Evolutionary conservation across 306 rosid species (phyloP).

Genomic region (Gillenia trifoliata): DNA sequence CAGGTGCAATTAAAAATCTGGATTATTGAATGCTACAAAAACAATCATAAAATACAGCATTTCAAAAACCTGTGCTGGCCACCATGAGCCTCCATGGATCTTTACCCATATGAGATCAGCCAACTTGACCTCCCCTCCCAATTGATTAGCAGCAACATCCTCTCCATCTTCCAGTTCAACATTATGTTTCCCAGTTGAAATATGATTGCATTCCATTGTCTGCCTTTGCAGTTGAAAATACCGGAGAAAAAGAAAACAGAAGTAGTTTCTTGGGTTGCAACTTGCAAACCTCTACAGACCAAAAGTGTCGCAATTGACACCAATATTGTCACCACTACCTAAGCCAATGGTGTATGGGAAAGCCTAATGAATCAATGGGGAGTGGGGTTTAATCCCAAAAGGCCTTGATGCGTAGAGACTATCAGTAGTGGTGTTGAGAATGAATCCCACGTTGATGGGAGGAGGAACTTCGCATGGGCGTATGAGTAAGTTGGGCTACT

Average conservation of each 20-base stretch:
- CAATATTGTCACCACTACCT: background rate
- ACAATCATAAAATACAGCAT: slow-evolving; percentile 1
- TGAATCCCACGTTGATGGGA: too few relatives aligned
- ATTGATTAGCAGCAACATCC: slow-evolving; percentile 15
- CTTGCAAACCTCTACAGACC: background rate
- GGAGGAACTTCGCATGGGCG: too few relatives aligned
- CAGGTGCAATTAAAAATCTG: background rate
- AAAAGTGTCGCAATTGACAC: too few relatives aligned
- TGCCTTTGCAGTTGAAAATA: background rate
- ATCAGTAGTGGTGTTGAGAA: background rate
- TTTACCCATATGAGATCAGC: slow-evolving; percentile 46
- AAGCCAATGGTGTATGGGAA: background rate
- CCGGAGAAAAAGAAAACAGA: background rate
- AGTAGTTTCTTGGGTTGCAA: background rate
- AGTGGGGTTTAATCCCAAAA: background rate
- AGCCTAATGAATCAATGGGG: background rate
- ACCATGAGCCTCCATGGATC: slow-evolving; percentile 47
- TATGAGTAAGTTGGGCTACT: background rate
- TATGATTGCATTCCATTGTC: slow-evolving; percentile 15
- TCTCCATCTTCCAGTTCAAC: slow-evolving; percentile 16
- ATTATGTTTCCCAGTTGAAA: slow-evolving; percentile 9
- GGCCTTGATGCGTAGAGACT: background rate
- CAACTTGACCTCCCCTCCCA: slow-evolving; percentile 17
- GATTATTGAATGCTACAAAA: background rate
- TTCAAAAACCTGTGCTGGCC: slow-evolving; percentile 67